Percentiles rank a stretch among this genome's conserved stretches.
phyloP scores from a whole-genome alignment of 2,329 filamentous ascomycete species.

The Hirsutella minnesotensis region DNA sequence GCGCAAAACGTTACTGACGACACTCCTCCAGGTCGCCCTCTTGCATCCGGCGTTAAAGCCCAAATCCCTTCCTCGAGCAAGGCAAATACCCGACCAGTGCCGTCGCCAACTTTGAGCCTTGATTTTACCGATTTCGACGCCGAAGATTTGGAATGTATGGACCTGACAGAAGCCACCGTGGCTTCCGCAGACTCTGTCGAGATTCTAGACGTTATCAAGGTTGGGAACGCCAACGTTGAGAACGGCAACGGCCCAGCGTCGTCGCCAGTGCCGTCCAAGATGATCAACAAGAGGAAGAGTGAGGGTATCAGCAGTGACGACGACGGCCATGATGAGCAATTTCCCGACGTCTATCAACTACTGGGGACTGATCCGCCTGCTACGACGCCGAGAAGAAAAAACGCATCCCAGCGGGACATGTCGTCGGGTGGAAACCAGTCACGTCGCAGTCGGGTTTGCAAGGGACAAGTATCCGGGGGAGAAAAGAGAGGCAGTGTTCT shows the following conservation, averaged over 20 bases:
- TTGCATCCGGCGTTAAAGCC: constrained; percentile 10
- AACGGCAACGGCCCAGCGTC: constrained; percentile 27
- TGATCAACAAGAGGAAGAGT: constrained; percentile 41
- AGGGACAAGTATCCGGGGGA: constrained; percentile 4
- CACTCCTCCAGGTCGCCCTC: neutral
- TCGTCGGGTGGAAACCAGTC: constrained; percentile 7
- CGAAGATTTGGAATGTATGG: constrained; percentile 25
- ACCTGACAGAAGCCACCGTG: constrained; percentile 25
- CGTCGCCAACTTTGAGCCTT: constrained; percentile 12
- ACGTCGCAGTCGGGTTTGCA: constrained; percentile 8
- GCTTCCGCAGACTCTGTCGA: constrained; percentile 21
- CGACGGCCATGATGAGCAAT: constrained; percentile 29
- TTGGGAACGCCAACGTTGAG: constrained; percentile 34
- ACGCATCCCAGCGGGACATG: constrained; percentile 10
- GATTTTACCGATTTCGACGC: constrained; percentile 24
- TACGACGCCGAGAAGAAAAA: constrained; percentile 20
- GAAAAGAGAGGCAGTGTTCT: constrained; percentile 1
- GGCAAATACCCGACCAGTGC: constrained; percentile 6
- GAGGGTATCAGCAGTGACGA: constrained; percentile 29
- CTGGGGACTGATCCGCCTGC: constrained; percentile 26
- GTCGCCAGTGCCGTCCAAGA: constrained; percentile 23
- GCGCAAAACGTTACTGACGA: neutral
- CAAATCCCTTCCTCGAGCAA: constrained; percentile 16
- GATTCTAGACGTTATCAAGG: constrained; percentile 23
- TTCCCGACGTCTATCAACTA: constrained; percentile 41